phyloP scores from a whole-genome alignment of 139 green algal genomes.

The Penium margaritaceum region DNA sequence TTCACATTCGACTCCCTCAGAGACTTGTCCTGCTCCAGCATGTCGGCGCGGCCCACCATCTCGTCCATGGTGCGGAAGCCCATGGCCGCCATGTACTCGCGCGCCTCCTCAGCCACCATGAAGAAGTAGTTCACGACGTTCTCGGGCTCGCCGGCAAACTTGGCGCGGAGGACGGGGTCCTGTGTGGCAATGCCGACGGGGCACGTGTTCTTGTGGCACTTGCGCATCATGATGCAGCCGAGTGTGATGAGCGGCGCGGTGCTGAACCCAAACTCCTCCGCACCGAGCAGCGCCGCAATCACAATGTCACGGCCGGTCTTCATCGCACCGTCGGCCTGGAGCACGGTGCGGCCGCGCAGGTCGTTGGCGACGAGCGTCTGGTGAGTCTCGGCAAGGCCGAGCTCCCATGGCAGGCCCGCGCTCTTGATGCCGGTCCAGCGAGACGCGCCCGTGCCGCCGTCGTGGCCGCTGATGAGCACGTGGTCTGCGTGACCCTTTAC shows the following conservation, averaged over 20 bases:
- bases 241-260: conserved; percentile 84
- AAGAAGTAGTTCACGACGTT: conserved; percentile 91
- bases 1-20: conserved; percentile 65
- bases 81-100: conserved; percentile 74
- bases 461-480: conserved; percentile 81
- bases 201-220: conserved; percentile 94
- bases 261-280: conserved; percentile 88
- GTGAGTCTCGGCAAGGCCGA: conserved; percentile 85
- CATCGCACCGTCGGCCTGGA: conserved; percentile 82
- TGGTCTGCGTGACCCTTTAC: conserved; percentile 77
- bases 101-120: conserved; percentile 83
- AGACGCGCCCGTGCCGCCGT: conserved; percentile 78
- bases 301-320: conserved; percentile 80
- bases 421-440: conserved; percentile 70
- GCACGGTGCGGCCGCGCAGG: conserved; percentile 68
- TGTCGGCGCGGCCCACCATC: conserved; percentile 78
- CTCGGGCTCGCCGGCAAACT: conserved; percentile 81
- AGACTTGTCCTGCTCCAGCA: conserved; percentile 68
- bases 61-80: conserved; percentile 71
- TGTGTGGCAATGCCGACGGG: conserved; percentile 82
- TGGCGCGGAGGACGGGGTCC: conserved; percentile 80
- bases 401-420: conserved; percentile 81
- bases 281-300: conserved; percentile 75
- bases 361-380: conserved; percentile 87
- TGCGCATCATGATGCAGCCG: conserved; percentile 92